Evolutionary conservation across 139 green algal genomes (phyloP).

Genomic region (Coelastrella sp.): DNA sequence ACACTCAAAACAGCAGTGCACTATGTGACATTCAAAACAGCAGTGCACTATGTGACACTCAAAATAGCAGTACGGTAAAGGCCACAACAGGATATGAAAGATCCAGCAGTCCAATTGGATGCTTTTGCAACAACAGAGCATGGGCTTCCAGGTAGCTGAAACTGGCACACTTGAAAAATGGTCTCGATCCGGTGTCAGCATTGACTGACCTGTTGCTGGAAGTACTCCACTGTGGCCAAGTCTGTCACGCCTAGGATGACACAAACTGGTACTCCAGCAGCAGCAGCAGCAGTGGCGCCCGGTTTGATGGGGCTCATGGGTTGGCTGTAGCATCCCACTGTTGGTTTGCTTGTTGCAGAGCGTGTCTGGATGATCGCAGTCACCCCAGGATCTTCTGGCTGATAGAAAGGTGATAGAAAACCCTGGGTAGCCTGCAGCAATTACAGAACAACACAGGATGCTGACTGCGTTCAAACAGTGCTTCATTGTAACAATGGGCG

Average conservation of each 20-base stretch:
- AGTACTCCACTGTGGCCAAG: not conserved
- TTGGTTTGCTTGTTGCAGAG: not conserved
- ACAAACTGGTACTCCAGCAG: not conserved
- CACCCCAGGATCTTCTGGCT: not conserved
- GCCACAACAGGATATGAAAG: too few species aligned
- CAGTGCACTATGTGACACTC: too few species aligned
- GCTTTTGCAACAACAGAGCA: not conserved
- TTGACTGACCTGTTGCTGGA: not conserved
- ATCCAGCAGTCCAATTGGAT: too few species aligned
- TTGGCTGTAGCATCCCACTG: not conserved
- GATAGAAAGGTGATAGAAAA: too few species aligned
- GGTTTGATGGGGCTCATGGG: not conserved
- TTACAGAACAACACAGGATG: too few species aligned
- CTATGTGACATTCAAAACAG: too few species aligned
- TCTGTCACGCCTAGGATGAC: not conserved
- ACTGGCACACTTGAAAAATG: not conserved
- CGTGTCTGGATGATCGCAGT: not conserved
- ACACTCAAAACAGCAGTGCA: too few species aligned
- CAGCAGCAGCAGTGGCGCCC: not conserved
- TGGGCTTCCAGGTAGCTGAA: not conserved
- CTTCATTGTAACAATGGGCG: too few species aligned
- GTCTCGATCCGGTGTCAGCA: not conserved
- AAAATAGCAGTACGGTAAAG: too few species aligned
- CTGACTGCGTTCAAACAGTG: too few species aligned
- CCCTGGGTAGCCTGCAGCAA: too few species aligned